These are phyloP conservation scores for Bathelium albidoporum DNA, from an alignment of 495 filamentous ascomycete genomes.

Conservation along the genomic window DNA sequence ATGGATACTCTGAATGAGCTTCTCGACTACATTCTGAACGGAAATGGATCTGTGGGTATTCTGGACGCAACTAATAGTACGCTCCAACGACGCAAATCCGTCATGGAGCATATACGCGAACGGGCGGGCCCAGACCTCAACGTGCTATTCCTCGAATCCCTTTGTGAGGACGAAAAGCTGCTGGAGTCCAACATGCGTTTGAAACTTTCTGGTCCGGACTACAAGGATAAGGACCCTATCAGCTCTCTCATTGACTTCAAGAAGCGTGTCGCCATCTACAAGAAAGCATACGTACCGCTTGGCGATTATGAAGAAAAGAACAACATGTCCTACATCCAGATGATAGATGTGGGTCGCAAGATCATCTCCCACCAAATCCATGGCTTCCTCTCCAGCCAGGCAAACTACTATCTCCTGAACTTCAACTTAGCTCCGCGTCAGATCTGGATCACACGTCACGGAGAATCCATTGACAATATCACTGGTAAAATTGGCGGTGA, in stretches of 20 bases:
- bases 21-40: constrained; percentile 70
- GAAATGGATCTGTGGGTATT: constrained; percentile 90
- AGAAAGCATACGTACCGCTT: constrained; percentile 82
- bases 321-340: constrained; percentile 86
- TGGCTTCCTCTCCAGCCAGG: constrained; percentile 83
- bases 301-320: constrained; percentile 84
- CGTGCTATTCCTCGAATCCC: constrained; percentile 87
- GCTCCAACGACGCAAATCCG: constrained; percentile 64
- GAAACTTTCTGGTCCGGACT: constrained; percentile 95
- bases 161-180: constrained; percentile 73
- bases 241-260: constrained; percentile 83
- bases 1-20: constrained; percentile 87
- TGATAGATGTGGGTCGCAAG: constrained; percentile 96
- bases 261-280: constrained; percentile 83
- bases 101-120: constrained; percentile 72
- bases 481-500: constrained; percentile 76
- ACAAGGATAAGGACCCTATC: constrained; percentile 80
- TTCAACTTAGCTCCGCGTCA: constrained; percentile 92
- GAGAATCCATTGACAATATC: constrained; percentile 72
- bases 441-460: constrained; percentile 96
- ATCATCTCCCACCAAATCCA: constrained; percentile 79
- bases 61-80: constrained; percentile 97
- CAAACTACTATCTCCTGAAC: constrained; percentile 85
- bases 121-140: constrained; percentile 78
- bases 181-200: constrained; percentile 95